Percentiles rank a stretch among this genome's conserved stretches.
These are phyloP conservation scores for Cnidoscolus chayamansa DNA, from an alignment of 441 rosid genomes.

Conservation along the genomic window DNA sequence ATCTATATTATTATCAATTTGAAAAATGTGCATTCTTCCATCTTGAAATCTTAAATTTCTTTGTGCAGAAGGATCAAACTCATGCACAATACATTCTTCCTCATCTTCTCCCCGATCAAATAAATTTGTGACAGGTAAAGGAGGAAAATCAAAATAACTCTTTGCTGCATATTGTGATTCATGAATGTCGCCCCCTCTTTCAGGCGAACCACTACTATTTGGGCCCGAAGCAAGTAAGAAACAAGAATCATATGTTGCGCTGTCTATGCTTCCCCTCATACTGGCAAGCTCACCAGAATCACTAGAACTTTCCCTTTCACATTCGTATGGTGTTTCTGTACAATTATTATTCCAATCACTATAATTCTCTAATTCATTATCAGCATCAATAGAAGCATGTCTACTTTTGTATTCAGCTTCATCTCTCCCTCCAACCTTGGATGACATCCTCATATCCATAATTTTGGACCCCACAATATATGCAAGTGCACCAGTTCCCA, in stretches of 20 bases:
- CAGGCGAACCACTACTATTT: constrained; percentile 39
- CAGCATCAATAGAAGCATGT: constrained; percentile 38
- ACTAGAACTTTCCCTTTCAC: constrained; percentile 57
- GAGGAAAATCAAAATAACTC: constrained; percentile 56
- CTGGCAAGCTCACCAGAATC: constrained; percentile 61
- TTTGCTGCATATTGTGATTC: constrained; percentile 41
- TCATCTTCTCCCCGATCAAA: constrained; percentile 50
- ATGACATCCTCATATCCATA: constrained; percentile 84
- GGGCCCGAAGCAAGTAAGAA: constrained; percentile 46
- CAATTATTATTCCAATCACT: constrained; percentile 53
- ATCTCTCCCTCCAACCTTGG: constrained; percentile 54
- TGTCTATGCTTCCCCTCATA: constrained; percentile 57
- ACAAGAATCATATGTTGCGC: constrained; percentile 52
- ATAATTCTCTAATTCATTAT: constrained; percentile 46
- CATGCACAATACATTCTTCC: constrained; percentile 35
- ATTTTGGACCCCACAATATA: constrained; percentile 92
- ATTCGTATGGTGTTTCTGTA: constrained; percentile 43
- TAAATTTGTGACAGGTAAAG: constrained; percentile 70
- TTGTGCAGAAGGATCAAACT: constrained; percentile 33
- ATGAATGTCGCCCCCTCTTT: constrained; percentile 32
- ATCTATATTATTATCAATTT: constrained; percentile 66
- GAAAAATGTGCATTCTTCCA: constrained; percentile 66
- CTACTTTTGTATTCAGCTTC: constrained; percentile 44
- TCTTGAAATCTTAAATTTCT: constrained; percentile 37
- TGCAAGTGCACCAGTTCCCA: constrained; percentile 93